Evolutionary conservation across 2,329 filamentous ascomycete genomes (phyloP).

Genomic region (Aureobasidium sp.): DNA sequence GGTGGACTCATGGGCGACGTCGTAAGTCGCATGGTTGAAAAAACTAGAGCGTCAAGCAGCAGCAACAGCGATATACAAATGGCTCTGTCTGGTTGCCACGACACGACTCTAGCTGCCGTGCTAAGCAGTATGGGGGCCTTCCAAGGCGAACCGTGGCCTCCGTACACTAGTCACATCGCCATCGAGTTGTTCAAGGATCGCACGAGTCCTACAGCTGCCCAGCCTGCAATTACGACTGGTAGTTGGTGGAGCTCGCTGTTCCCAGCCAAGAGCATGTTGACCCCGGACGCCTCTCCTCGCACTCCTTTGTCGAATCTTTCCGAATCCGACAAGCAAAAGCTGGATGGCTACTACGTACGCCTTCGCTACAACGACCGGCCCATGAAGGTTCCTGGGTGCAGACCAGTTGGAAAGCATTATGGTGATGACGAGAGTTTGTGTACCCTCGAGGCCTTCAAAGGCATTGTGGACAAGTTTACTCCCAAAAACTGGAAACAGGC

Average conservation of each 20-base stretch:
- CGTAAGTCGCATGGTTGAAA: constrained; percentile 44
- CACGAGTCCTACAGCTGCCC: constrained; percentile 16
- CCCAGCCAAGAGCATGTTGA: constrained; percentile 14
- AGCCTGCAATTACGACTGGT: constrained; percentile 19
- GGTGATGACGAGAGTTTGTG: constrained; percentile 83
- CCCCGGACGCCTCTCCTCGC: constrained; percentile 29
- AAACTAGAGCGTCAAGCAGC: constrained; percentile 27
- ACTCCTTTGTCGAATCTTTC: constrained; percentile 49
- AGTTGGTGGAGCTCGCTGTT: constrained; percentile 31
- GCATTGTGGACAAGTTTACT: constrained; percentile 82
- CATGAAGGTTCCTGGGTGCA: constrained; percentile 76
- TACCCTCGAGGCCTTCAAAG: constrained; percentile 86
- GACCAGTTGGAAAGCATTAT: constrained; percentile 66
- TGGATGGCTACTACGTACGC: constrained; percentile 78
- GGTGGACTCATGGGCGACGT: constrained; percentile 78
- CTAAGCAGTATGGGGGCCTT: constrained; percentile 74
- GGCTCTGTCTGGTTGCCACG: constrained; percentile 77
- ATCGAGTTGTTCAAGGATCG: constrained; percentile 72
- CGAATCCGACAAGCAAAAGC: constrained; percentile 46
- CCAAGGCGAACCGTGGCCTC: constrained; percentile 66
- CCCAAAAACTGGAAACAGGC: constrained; percentile 67
- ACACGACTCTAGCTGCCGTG: constrained; percentile 79
- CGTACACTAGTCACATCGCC: constrained; percentile 86
- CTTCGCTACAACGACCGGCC: constrained; percentile 84
- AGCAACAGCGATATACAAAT: constrained; percentile 56